A percentile compares a stretch with the other conserved stretches of the same genome.
Conservation (phyloP, 768 basidiomycete genomes). For the Trametes gibbosa region DNA sequence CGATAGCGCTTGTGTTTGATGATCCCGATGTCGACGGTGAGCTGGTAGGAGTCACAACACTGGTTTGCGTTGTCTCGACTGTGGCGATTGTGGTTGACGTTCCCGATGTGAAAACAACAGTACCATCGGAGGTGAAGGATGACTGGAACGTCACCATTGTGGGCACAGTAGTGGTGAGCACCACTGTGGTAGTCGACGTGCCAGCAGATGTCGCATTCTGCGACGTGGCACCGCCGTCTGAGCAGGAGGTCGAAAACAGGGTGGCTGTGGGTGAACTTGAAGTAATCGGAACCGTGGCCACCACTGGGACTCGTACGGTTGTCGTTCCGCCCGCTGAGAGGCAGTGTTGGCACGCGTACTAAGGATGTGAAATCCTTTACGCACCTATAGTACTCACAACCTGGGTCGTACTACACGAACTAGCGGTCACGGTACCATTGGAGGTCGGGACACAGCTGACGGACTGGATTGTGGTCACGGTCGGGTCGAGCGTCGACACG, state of each 20-base stretch:
- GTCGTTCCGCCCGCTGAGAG: slow-evolving; percentile 4
- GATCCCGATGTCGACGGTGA: background rate
- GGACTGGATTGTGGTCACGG: slow-evolving; percentile 16
- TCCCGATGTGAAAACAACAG: slow-evolving; percentile 13
- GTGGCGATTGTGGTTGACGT: slow-evolving; percentile 7
- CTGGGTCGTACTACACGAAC: slow-evolving; percentile 6
- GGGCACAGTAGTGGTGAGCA: slow-evolving; percentile 2
- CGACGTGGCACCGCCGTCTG: background rate
- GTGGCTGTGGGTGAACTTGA: slow-evolving; percentile 18
- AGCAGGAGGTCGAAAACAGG: slow-evolving; percentile 20
- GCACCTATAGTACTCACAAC: slow-evolving; percentile 21
- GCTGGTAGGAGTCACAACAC: background rate
- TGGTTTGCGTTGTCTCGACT: slow-evolving; percentile 7
- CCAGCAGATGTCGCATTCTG: background rate
- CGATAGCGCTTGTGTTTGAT: slow-evolving; percentile 14
- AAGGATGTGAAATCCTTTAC: background rate
- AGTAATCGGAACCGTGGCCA: slow-evolving; percentile 18
- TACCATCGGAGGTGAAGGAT: slow-evolving; percentile 16
- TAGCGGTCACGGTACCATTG: slow-evolving; percentile 4
- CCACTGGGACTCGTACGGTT: slow-evolving; percentile 17
- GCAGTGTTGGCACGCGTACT: background rate
- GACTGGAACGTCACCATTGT: slow-evolving; percentile 14
- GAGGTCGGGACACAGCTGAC: slow-evolving; percentile 7
- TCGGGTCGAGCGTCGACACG: slow-evolving; percentile 15
- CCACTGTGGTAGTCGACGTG: background rate